Evolutionary conservation across 1,284 basidiomycete genomes (phyloP), one percentile per base, ranked within the genome.

Genomic region (Cutaneotrichosporon arboriforme): DNA sequence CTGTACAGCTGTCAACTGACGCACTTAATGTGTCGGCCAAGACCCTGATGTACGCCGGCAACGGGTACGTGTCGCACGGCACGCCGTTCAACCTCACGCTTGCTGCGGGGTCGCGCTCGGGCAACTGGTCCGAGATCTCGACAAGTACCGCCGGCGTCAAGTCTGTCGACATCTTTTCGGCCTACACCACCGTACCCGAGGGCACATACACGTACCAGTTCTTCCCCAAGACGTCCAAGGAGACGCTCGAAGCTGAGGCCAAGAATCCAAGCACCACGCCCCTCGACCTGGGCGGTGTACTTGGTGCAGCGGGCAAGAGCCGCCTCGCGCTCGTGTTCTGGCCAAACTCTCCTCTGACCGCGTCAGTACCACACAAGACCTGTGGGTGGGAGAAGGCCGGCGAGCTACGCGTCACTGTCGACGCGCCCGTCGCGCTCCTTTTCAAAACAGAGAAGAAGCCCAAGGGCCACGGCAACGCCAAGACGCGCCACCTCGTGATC

Each of bases 101-200:
- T 10, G 70, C 79, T 37, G 67, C 78, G 8, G 80, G 80, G 3
- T 60, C 76, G 31, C 76, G 77, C 55, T 79, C 79, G 0, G 84
- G 84, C 2, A 76, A 80, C 58, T 86, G 84, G 84, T 75, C 78
- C n/a, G 63, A 70, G 4, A 82, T 85, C 54, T 84, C 84, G n/a
- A 84, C 80, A 12, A 83, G 83, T 4, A 75, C 72, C 0, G 76
- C 79, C 46, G 80, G 81, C 14, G 74, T 78, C 2, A 65, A 72
- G 31, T 81, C 78, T 2, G 79, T 82, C 38, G 77, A 83, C 62
- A 69, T 86, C 21, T 86, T 85, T 72, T 71, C 81, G 1, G 83
- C 84, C 1, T 84, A 79, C 78, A 55, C 58, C 9, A 54, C 54
- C 34, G 40, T 57, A 20, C 22, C 56, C 4, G 57, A 54, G 20